Base-by-base conservation (phyloP, 2,329 filamentous ascomycete species). In the Fusarium sp. region DNA sequence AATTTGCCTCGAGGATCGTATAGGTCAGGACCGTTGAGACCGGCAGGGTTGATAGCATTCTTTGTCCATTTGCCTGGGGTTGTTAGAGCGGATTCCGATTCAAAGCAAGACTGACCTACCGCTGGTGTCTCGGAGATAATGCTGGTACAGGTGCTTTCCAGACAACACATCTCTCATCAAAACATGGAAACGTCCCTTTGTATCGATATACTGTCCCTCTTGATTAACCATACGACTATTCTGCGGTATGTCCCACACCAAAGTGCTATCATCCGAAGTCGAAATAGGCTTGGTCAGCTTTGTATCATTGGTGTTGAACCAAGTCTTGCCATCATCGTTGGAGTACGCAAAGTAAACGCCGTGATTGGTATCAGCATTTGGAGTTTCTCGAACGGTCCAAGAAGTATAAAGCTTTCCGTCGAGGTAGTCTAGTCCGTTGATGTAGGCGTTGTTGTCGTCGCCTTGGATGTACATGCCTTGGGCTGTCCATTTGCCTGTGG, bases 221-320 rank as follows among this genome's bases (percentile, higher is more conserved):
- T 71, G 68, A 0, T 71, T 71, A 5, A 71, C 68, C 68, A 71
- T 71, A 1, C 68, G 68, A 15, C 68, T 71, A 3, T 71, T 59
- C 4, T 71, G 68, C 3, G 68, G 60, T 11, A 71, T 43, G 8
- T 62, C 30, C 68, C 68, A 69, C 2, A 71, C 43, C 16, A 71
- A 11, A 2, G 68, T 62, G 22, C 64, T 72, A 0, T 40, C 44
- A 18, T 66, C 47, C 1, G 68, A 51, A 9, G 68, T 71, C 1
- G 64, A 70, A 1, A 72, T 72, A 0, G 68, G 68, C 4, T 46
- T 60, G 3, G 22, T 7, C 0, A 71, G 56, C 8, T 71, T 47
- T 0, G 56, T 62, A 12, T 11, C 55, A 16, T 71, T 72, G 1
- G 55, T 66, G 18, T 71, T 38, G 16, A 72, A 58, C 68, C 68